Conservation (phyloP, 2,329 filamentous ascomycete genomes). For the Colletotrichum sp. region DNA sequence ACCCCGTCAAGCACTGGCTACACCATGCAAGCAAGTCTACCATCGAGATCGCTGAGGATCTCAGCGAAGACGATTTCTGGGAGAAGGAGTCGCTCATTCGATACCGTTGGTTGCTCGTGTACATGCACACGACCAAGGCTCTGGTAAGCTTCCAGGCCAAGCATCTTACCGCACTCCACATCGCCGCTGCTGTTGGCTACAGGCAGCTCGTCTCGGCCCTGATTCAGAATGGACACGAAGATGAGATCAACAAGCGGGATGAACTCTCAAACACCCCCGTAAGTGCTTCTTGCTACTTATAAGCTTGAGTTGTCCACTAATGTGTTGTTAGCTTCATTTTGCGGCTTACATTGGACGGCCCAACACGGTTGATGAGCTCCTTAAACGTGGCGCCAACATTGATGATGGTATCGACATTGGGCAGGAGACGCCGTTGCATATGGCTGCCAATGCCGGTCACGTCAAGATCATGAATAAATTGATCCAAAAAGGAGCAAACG, state of each 20-base stretch:
- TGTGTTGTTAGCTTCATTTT: conserved; percentile 30
- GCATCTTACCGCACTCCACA: conserved; percentile 39
- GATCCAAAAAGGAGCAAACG: conserved; percentile 38
- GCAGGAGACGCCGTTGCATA: conserved; percentile 40
- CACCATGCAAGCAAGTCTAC: conserved; percentile 46
- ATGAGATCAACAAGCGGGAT: conserved; percentile 37
- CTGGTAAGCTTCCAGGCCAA: conserved; percentile 33
- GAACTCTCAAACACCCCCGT: conserved; percentile 36
- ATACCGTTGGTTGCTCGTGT: conserved; percentile 41
- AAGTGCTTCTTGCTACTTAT: conserved; percentile 16
- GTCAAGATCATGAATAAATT: conserved; percentile 45
- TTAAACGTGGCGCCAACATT: conserved; percentile 34
- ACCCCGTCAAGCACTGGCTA: conserved; percentile 46
- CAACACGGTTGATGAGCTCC: conserved; percentile 40
- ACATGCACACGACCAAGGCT: conserved; percentile 32
- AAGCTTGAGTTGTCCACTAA: not conserved
- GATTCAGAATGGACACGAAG: conserved; percentile 39
- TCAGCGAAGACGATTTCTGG: conserved; percentile 46
- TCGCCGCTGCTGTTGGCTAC: conserved; percentile 43
- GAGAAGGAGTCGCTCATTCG: conserved; percentile 36
- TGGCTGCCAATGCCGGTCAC: conserved; percentile 41
- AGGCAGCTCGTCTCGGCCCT: conserved; percentile 40
- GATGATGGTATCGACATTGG: conserved; percentile 37
- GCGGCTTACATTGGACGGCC: conserved; percentile 33
- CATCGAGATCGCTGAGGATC: conserved; percentile 42